These are phyloP conservation scores for Mortierella sp. DNA, from an alignment of 371 early-diverging fungal genomes.

Conservation along the genomic window DNA sequence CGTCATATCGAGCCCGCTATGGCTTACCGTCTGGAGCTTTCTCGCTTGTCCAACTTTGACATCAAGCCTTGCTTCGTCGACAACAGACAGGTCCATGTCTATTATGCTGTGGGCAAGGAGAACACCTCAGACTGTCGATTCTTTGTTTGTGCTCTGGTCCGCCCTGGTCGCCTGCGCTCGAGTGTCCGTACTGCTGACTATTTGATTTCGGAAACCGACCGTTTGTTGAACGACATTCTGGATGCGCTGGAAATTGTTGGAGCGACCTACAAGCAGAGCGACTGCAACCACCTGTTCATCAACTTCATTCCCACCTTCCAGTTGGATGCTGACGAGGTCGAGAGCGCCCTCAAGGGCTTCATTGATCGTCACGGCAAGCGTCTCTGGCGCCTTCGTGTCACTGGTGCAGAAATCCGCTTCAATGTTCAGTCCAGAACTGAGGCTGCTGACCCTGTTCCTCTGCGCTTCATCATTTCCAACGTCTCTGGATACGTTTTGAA, in stretches of 20 bases:
- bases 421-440: constrained; percentile 76
- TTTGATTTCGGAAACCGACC: constrained; percentile 92
- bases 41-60: constrained; percentile 93
- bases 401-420: constrained; percentile 95
- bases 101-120: constrained; percentile 94
- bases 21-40: constrained; percentile 96
- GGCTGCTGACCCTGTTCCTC: constrained; percentile 76
- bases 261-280: constrained; percentile 90
- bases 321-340: constrained; percentile 86
- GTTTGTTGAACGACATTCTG: constrained; percentile 91
- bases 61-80: constrained; percentile 94
- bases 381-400: constrained; percentile 94
- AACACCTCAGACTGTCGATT: constrained; percentile 94
- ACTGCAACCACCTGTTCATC: constrained; percentile 98
- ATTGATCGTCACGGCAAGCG: constrained; percentile 94
- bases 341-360: constrained; percentile 86
- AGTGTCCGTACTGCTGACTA: constrained; percentile 91
- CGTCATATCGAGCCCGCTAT: constrained; percentile 98
- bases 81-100: constrained; percentile 94
- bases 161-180: constrained; percentile 86
- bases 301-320: constrained; percentile 97
- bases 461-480: constrained; percentile 92
- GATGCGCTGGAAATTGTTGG: constrained; percentile 94
- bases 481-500: constrained; percentile 92
- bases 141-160: constrained; percentile 97